These are phyloP conservation scores for Ustilago shanxiensis DNA, from an alignment of 1,284 basidiomycete species.

Conservation along the genomic window DNA sequence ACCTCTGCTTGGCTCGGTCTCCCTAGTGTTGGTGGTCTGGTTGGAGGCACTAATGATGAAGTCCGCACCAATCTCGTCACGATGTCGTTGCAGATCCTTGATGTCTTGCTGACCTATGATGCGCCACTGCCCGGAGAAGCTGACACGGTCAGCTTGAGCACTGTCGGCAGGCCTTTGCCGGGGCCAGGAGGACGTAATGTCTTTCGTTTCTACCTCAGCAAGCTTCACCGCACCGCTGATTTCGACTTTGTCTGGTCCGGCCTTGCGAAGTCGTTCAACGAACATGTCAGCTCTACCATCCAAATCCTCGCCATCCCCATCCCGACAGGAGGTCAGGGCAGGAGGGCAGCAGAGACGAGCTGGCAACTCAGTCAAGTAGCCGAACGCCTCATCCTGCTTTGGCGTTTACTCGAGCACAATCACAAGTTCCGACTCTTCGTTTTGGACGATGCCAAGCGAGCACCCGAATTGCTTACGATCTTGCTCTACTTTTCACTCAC, in stretches of 20 bases:
- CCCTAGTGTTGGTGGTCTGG: constrained; percentile 32
- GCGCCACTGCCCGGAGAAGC: constrained; percentile 29
- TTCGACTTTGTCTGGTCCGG: constrained; percentile 59
- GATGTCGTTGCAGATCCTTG: constrained; percentile 59
- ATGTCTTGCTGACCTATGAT: constrained; percentile 60
- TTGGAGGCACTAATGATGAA: constrained; percentile 44
- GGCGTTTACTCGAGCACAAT: constrained; percentile 60
- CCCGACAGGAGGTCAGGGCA: constrained; percentile 21
- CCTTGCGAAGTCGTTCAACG: constrained; percentile 38
- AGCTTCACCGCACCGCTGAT: constrained; percentile 64
- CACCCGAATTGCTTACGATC: constrained; percentile 40
- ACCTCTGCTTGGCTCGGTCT: constrained; percentile 42
- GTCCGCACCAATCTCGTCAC: constrained; percentile 45
- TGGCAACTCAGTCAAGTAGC: constrained; percentile 57
- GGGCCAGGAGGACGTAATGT: constrained; percentile 50
- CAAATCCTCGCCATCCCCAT: constrained; percentile 48
- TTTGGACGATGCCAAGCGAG: constrained; percentile 47
- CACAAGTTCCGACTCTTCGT: constrained; percentile 58
- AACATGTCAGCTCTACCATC: constrained; percentile 39
- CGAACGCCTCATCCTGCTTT: constrained; percentile 59
- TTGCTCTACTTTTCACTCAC: constrained; percentile 56
- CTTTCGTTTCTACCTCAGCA: constrained; percentile 65
- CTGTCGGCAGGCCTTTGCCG: constrained; percentile 25
- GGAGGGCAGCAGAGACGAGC: constrained; percentile 33
- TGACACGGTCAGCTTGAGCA: constrained; percentile 41